Base-by-base conservation (phyloP, 495 filamentous ascomycete genomes). In the Annulohypoxylon stygium region DNA sequence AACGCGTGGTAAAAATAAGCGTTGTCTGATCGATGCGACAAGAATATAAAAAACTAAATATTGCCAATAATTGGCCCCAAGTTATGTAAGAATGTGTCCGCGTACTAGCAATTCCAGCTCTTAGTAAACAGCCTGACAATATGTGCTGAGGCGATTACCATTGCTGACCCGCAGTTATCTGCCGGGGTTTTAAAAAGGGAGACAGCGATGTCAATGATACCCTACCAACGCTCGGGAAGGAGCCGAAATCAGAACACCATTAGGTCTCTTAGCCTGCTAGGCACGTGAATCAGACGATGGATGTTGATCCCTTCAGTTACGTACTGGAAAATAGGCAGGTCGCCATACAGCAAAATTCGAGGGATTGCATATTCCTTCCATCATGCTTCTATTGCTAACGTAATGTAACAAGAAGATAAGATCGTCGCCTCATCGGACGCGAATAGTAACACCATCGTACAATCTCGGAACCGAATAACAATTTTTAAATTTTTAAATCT, bases 401-500 rank as follows among this genome's bases (percentile, higher is more conserved):
- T 51, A 30, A 30, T 47, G 16, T 10, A 25, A 51, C 23, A 26
- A 25, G 20, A 50, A 20, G 48, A 51, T 26, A 51, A 57, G 53
- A 57, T 36, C 53, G n/a, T 16, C 25, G 23, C 20, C 4, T 4
- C 34, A 43, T 36, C 26, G 10, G 59, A n/a, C 41, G 25, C 43
- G 45, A 53, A 50, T 45, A 59, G 45, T 43, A 51, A 10, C 10
- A 51, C 2, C 18, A 16, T 48, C 36, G 18, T 60, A 59, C 43
- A 50, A 63, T 69, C 14, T 63, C 26, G 14, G 43, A 33, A 50
- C 41, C 36, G 41, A 16, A 16, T 14, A 3, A 62, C 33, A 16
- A n/a, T 51, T 39, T 11, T 11, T 14, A 14, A 20, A 26, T 30
- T 33, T 34, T 71, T 85, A 92, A 78, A 92, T 77, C 75, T 80